Conservation (phyloP, 148 eudicot species). For the Camellia lanceoleosa region DNA sequence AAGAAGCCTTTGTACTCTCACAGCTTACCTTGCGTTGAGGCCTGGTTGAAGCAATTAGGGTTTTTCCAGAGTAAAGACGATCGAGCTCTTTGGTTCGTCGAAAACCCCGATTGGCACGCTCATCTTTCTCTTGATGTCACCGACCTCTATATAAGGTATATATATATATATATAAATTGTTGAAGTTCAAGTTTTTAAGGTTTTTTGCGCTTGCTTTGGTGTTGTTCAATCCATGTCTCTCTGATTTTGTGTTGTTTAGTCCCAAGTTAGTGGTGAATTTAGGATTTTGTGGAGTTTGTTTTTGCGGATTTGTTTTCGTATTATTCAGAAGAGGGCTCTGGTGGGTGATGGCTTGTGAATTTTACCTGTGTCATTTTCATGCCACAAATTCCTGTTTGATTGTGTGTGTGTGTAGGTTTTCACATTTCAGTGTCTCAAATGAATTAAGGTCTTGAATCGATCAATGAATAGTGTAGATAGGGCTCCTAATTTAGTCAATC, state of each 20-base stretch:
- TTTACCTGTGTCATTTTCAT: neutral
- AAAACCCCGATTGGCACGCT: slow-evolving; percentile 80
- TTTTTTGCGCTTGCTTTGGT: neutral
- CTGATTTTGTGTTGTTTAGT: neutral
- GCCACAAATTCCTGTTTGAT: neutral
- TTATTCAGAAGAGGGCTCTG: neutral
- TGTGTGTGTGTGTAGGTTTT: neutral
- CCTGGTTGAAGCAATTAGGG: slow-evolving; percentile 71
- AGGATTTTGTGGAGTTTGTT: neutral
- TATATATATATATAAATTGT: neutral
- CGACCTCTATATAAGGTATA: slow-evolving; percentile 62
- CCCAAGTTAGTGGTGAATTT: neutral
- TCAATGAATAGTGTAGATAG: neutral
- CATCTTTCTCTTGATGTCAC: slow-evolving; percentile 77
- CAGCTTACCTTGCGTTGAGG: slow-evolving; percentile 82
- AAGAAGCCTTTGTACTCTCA: slow-evolving; percentile 83
- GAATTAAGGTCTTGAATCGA: neutral
- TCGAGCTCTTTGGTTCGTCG: slow-evolving; percentile 76
- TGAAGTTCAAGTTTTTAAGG: neutral
- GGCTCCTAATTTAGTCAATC: neutral
- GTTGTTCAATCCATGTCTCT: neutral
- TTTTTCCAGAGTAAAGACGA: slow-evolving; percentile 74
- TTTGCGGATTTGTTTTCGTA: neutral
- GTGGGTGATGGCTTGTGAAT: neutral
- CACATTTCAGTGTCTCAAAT: neutral